phyloP scores from a whole-genome alignment of 345 rosid genomes.

The Ceriops zippeliana region DNA sequence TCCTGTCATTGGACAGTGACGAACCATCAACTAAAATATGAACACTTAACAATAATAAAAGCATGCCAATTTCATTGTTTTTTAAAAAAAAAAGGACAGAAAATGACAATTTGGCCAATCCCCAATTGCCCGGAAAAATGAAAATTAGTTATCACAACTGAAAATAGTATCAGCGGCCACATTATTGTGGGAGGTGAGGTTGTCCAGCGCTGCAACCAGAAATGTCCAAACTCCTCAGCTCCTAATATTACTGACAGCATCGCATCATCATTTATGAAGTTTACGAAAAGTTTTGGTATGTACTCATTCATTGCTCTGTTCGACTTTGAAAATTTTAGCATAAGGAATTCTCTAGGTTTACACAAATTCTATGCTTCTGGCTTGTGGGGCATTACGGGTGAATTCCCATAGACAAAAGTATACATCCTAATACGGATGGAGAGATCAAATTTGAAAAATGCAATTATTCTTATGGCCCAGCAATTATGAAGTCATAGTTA shows the following conservation, averaged over 20 bases:
- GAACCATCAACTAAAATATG: no score
- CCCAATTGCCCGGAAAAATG: no score
- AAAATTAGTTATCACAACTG: background rate
- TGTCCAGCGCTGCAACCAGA: background rate
- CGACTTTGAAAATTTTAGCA: slow-evolving; percentile 3
- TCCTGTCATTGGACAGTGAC: no score
- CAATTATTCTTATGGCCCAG: slow-evolving; percentile 7
- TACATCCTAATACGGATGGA: background rate
- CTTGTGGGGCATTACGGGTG: background rate
- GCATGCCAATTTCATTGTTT: no score
- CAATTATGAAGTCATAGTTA: background rate
- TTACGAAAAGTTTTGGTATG: slow-evolving; percentile 6
- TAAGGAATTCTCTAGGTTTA: background rate
- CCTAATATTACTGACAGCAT: background rate
- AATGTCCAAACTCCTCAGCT: background rate
- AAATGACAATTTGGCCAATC: no score
- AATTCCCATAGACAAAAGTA: no score
- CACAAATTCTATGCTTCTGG: background rate
- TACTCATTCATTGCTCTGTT: slow-evolving; percentile 25
- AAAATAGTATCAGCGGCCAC: background rate
- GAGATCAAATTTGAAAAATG: background rate
- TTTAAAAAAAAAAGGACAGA: no score
- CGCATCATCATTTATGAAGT: background rate
- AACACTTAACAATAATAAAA: no score
- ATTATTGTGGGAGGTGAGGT: slow-evolving; percentile 11